phyloP scores from a whole-genome alignment of 768 basidiomycete species.

The Lactifluus piperatus region DNA sequence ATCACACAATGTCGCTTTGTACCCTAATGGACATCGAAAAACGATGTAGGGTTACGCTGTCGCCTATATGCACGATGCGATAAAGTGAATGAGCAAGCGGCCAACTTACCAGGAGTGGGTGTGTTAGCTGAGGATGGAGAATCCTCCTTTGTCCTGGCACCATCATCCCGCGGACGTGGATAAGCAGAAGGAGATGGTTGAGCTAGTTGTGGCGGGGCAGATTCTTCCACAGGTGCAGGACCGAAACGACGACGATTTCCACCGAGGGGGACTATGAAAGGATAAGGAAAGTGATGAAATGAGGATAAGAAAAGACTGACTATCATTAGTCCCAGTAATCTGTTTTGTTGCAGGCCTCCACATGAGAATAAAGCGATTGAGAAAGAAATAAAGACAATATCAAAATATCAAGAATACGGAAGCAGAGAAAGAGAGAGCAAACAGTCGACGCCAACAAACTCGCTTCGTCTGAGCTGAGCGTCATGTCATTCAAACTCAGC shows the following conservation, averaged over 20 bases:
- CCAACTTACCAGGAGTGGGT: constrained; percentile 61
- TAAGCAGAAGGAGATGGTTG: constrained; percentile 84
- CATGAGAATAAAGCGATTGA: constrained; percentile 41
- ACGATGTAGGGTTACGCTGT: constrained; percentile 10
- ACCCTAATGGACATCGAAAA: not conserved
- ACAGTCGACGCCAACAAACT: constrained; percentile 17
- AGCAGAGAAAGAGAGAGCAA: constrained; percentile 14
- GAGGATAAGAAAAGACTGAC: constrained; percentile 35
- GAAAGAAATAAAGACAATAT: too few species aligned
- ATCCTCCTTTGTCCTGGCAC: constrained; percentile 49
- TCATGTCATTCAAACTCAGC: constrained; percentile 20
- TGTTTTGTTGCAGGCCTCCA: constrained; percentile 86
- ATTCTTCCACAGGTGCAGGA: constrained; percentile 75
- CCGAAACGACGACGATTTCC: constrained; percentile 85
- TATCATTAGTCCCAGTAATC: constrained; percentile 90
- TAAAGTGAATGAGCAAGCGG: constrained; percentile 25
- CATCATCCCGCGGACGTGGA: constrained; percentile 51
- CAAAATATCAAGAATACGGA: constrained; percentile 17
- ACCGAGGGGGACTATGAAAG: constrained; percentile 55
- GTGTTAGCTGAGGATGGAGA: constrained; percentile 47
- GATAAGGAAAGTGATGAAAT: constrained; percentile 3
- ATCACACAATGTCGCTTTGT: constrained; percentile 11
- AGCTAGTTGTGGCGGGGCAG: constrained; percentile 73
- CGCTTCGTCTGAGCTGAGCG: too few species aligned
- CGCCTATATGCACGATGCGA: constrained; percentile 19